Percentiles rank a stretch among this genome's conserved stretches.
Evolutionary conservation across 2,329 filamentous ascomycete genomes (phyloP).

Genomic region (Fusarium albosuccineum): DNA sequence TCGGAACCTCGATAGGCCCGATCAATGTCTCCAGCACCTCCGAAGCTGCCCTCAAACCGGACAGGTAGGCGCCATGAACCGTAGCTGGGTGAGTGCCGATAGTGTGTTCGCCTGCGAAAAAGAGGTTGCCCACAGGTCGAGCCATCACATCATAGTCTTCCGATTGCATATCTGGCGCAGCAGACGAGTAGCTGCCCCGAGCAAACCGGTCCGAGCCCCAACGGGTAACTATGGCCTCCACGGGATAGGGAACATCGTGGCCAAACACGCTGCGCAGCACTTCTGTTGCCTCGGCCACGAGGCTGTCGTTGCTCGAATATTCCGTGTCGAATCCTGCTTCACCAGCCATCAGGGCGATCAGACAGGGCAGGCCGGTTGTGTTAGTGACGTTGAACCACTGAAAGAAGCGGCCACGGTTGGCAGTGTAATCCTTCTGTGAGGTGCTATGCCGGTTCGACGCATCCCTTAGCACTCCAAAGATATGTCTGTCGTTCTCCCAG

Average conservation of each 20-base stretch:
- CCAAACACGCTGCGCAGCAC: slow-evolving; percentile 84
- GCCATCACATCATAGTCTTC: slow-evolving; percentile 97
- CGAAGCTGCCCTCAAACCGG: slow-evolving; percentile 88
- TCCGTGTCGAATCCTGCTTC: slow-evolving; percentile 94
- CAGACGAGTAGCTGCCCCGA: slow-evolving; percentile 95
- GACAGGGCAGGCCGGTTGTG: slow-evolving; percentile 86
- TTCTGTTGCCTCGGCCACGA: slow-evolving; percentile 84
- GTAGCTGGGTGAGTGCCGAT: slow-evolving; percentile 96
- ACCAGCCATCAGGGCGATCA: slow-evolving; percentile 95
- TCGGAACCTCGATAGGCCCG: slow-evolving; percentile 82
- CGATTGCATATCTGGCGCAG: slow-evolving; percentile 82
- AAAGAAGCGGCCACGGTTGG: slow-evolving; percentile 90
- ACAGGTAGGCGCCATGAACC: slow-evolving; percentile 95
- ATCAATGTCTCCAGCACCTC: slow-evolving; percentile 86
- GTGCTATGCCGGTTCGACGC: slow-evolving; percentile 78
- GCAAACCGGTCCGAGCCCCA: slow-evolving; percentile 94
- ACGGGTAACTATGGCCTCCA: slow-evolving; percentile 89
- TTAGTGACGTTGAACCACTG: slow-evolving; percentile 97
- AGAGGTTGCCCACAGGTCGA: slow-evolving; percentile 83
- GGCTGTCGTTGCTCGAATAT: slow-evolving; percentile 76
- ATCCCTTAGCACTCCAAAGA: slow-evolving; percentile 90
- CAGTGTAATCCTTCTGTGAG: slow-evolving; percentile 82
- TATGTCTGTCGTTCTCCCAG: slow-evolving; percentile 91
- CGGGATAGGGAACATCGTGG: slow-evolving; percentile 77
- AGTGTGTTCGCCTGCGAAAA: slow-evolving; percentile 97